Evolutionary conservation across 1,284 basidiomycete species (phyloP).

Genomic region (Amylostereum areolatum): DNA sequence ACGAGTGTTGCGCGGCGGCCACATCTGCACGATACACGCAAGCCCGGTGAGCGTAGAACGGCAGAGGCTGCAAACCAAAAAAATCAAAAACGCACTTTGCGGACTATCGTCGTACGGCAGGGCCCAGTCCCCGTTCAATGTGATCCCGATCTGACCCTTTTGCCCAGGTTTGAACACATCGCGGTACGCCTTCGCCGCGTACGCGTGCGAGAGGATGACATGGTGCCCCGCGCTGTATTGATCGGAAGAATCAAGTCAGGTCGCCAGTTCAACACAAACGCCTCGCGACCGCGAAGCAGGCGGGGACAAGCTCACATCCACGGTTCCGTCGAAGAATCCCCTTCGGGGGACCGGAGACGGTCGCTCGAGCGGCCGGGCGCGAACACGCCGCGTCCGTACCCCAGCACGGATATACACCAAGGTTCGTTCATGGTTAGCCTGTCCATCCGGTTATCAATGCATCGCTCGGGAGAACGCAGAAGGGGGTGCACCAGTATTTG

Average conservation of each 20-base stretch:
- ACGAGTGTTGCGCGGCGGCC: slow-evolving; percentile 57
- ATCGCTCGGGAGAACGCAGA: neutral
- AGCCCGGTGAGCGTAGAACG: no score
- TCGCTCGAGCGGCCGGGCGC: slow-evolving; percentile 66
- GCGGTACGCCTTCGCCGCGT: slow-evolving; percentile 59
- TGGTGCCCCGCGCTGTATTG: slow-evolving; percentile 58
- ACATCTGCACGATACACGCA: slow-evolving; percentile 46
- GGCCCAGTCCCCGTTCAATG: slow-evolving; percentile 67
- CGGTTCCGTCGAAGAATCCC: slow-evolving; percentile 61
- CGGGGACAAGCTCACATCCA: slow-evolving; percentile 51
- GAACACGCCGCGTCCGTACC: slow-evolving; percentile 60
- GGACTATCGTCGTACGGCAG: slow-evolving; percentile 62
- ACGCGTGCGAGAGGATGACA: slow-evolving; percentile 64
- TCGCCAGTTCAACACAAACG: neutral
- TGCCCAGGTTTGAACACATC: slow-evolving; percentile 51
- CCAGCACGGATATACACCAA: slow-evolving; percentile 66
- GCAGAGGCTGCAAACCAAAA: no score
- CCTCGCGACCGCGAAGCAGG: neutral
- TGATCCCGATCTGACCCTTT: slow-evolving; percentile 66
- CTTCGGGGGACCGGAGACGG: slow-evolving; percentile 45
- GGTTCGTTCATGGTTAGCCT: slow-evolving; percentile 74
- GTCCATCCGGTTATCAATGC: neutral
- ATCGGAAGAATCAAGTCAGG: neutral
- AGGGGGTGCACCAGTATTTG: slow-evolving; percentile 54
- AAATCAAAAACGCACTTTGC: slow-evolving; percentile 58